Conservation (phyloP, 2,329 filamentous ascomycete species). For the Apiospora koreana region DNA sequence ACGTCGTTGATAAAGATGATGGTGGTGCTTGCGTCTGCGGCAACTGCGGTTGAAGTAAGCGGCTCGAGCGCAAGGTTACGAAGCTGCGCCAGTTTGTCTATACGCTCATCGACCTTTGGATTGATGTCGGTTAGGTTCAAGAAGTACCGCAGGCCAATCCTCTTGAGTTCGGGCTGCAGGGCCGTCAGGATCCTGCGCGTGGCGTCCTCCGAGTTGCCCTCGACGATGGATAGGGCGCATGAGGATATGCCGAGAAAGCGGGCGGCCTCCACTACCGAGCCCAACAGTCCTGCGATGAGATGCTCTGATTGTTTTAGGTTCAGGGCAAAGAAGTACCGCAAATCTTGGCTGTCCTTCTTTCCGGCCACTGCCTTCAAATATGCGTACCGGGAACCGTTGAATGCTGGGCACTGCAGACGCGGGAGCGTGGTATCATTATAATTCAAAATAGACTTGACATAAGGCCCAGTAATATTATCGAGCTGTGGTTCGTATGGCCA, state of each 20-base stretch:
- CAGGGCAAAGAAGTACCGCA: slow-evolving; percentile 53
- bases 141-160: slow-evolving; percentile 41
- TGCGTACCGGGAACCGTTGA: slow-evolving; percentile 22
- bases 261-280: slow-evolving; percentile 51
- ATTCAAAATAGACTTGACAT: slow-evolving; percentile 32
- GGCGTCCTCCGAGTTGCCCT: slow-evolving; percentile 56
- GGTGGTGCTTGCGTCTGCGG: slow-evolving; percentile 36
- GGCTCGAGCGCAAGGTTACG: slow-evolving; percentile 55
- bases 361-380: slow-evolving; percentile 17
- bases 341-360: background rate
- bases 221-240: slow-evolving; percentile 56
- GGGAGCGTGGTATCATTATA: slow-evolving; percentile 22
- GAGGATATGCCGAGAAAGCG: slow-evolving; percentile 49
- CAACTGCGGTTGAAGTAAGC: slow-evolving; percentile 27
- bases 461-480: slow-evolving; percentile 16
- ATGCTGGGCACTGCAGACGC: slow-evolving; percentile 31
- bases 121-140: slow-evolving; percentile 45
- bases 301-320: slow-evolving; percentile 46
- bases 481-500: background rate
- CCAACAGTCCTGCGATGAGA: slow-evolving; percentile 52
- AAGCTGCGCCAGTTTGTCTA: slow-evolving; percentile 48
- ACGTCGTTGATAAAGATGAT: slow-evolving; percentile 58
- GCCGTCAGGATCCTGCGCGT: slow-evolving; percentile 50
- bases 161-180: slow-evolving; percentile 40
- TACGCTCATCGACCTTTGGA: slow-evolving; percentile 44